Evolutionary conservation across 768 basidiomycete genomes (phyloP), one percentile per base, ranked within the genome.

Genomic region (Chalciporus chontae): DNA sequence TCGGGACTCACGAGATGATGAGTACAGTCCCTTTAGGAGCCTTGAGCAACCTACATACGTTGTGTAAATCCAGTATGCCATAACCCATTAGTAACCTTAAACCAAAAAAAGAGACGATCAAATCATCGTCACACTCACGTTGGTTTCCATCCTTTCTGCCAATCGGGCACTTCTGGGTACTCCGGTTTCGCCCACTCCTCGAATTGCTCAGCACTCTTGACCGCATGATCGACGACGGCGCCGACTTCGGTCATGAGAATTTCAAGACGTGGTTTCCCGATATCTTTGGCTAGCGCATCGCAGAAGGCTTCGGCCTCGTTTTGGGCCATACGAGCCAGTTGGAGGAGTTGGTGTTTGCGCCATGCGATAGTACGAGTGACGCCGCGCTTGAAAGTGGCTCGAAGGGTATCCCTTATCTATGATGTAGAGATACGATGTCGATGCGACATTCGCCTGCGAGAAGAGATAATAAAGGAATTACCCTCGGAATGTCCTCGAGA

Each of bases 271-370:
- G 81, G 82, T 23, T 76, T 75, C 1, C 75, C 74, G 1, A 84
- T 64, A 52, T 87, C 85, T 11, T 57, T 53, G n/a, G 53, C 40
- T 11, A 69, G n/a, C 3, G 67, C 77, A 2, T 76, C 73, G 13
- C 71, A 71, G 43, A 88, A 61, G 4, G 69, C 73, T 4, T 80
- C 72, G 4, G 70, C 58, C 64, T 90, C 84, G 17, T 86, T 80
- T 55, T 86, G 79, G 19, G 75, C 65, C 67, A 87, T 67, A 19
- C 73, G 77, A 21, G 79, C 82, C 27, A 89, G 73, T 55, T 83
- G 81, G 39, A 73, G 70, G 38, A 90, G 73, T 55, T 90, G 88
- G 41, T 77, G 73, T 47, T 78, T 77, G 15, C 88, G 77, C 76
- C 78, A 89, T 51, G 68, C 65, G 34, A 88, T 56, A 3, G 80